Evolutionary conservation across 139 green algal species (phyloP).

Genomic region (Trebouxia sp.): DNA sequence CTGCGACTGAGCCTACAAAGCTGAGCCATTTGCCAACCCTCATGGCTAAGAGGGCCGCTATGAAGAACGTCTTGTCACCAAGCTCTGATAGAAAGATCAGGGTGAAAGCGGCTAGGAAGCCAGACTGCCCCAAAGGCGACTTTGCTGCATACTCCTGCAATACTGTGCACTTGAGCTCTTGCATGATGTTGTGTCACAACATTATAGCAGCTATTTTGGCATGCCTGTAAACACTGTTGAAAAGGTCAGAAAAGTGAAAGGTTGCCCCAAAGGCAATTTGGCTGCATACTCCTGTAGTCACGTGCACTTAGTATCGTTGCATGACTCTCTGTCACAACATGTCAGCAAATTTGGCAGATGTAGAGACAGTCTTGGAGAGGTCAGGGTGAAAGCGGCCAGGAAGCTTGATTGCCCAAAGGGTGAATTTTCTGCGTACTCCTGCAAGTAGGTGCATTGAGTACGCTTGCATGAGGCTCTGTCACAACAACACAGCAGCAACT

Average conservation of each 20-base stretch:
- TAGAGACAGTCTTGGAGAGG: conserved; percentile 99
- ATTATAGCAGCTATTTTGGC: too few species aligned
- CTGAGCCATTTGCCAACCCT: conserved; percentile 64
- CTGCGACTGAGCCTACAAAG: conserved; percentile 66
- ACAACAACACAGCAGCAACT: too few species aligned
- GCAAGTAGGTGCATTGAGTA: too few species aligned
- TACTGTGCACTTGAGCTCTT: too few species aligned
- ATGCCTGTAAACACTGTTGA: too few species aligned
- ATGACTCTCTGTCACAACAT: not conserved
- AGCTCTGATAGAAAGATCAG: conserved; percentile 97
- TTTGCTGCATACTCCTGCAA: conserved; percentile 44
- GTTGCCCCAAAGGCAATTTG: too few species aligned
- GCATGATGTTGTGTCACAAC: not conserved
- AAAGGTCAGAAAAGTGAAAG: too few species aligned
- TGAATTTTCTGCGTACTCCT: conserved; percentile 47
- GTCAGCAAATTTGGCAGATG: too few species aligned
- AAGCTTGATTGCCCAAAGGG: conserved; percentile 82
- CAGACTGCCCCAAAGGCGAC: conserved; percentile 71
- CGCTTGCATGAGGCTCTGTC: too few species aligned
- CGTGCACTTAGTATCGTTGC: not conserved
- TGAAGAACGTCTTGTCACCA: conserved; percentile 99
- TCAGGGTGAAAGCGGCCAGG: conserved; percentile 91
- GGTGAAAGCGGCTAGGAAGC: conserved; percentile 92
- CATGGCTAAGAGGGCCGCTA: conserved; percentile 95
- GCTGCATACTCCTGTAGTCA: conserved; percentile 44